A percentile compares a stretch with the other conserved stretches of the same genome.
Evolutionary conservation across 2,329 filamentous ascomycete species (phyloP).

Genomic region (Hymenotorrendiella dingleyae): DNA sequence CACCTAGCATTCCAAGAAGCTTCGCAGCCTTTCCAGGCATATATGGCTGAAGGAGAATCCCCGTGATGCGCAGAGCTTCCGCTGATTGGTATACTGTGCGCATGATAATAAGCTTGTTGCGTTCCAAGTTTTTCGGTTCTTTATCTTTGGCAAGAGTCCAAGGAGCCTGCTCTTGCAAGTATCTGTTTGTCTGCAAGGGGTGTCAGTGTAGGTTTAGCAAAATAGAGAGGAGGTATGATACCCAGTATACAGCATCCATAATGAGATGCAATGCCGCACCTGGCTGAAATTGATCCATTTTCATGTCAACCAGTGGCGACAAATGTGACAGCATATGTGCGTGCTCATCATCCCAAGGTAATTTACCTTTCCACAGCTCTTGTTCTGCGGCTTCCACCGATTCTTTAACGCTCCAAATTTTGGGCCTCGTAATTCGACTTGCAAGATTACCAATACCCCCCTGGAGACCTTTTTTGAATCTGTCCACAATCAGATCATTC

Average conservation of each 20-base stretch:
- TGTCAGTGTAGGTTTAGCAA: conserved; percentile 3
- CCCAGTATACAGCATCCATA: conserved; percentile 55
- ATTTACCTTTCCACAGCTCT: conserved; percentile 1
- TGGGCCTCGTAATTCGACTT: conserved; percentile 61
- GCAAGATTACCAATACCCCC: conserved; percentile 75
- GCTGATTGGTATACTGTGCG: conserved; percentile 62
- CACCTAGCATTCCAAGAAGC: conserved; percentile 73
- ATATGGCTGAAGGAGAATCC: conserved; percentile 83
- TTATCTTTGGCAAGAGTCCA: conserved; percentile 53
- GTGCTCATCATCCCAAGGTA: conserved; percentile 29
- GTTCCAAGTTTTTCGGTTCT: conserved; percentile 13
- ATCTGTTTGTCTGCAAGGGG: conserved; percentile 57
- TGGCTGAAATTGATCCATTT: conserved; percentile 61
- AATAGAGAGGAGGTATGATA: conserved; percentile 30
- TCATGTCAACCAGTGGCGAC: conserved; percentile 37
- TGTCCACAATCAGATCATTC: conserved; percentile 66
- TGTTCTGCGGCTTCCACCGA: conserved; percentile 34
- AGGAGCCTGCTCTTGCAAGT: conserved; percentile 58
- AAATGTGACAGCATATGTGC: conserved; percentile 36
- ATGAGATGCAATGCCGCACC: conserved; percentile 59
- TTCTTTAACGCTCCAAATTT: conserved; percentile 61
- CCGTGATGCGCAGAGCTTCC: conserved; percentile 72
- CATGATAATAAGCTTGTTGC: conserved; percentile 40
- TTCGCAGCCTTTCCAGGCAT: conserved; percentile 73
- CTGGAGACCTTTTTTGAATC: conserved; percentile 76